phyloP scores from a whole-genome alignment of 768 basidiomycete species.

The Auricularia auricula-judae region DNA sequence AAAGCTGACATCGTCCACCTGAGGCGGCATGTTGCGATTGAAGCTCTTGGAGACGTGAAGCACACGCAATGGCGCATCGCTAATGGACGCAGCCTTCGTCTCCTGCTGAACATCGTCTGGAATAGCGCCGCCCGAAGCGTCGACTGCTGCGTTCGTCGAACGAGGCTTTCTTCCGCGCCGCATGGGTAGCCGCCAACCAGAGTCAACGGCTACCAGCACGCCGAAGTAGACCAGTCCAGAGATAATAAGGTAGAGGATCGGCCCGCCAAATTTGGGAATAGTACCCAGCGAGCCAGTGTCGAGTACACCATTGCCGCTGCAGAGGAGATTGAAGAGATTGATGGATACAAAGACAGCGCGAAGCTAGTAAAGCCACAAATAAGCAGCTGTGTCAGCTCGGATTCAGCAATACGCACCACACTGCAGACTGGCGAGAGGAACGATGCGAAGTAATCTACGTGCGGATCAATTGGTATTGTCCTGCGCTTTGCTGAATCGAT shows the following conservation, averaged over 20 bases:
- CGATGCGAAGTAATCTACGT: conserved; percentile 52
- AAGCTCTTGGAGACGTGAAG: conserved; percentile 54
- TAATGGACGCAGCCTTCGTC: conserved; percentile 33
- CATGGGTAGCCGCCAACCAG: conserved; percentile 38
- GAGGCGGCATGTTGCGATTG: conserved; percentile 20
- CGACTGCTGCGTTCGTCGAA: conserved; percentile 17
- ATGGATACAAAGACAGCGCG: conserved; percentile 65
- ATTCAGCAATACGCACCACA: conserved; percentile 33
- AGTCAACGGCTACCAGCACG: conserved; percentile 62
- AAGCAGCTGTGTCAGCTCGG: not conserved
- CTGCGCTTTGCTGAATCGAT: not conserved
- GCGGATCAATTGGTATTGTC: not conserved
- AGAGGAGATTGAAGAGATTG: conserved; percentile 66
- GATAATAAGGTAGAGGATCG: conserved; percentile 60
- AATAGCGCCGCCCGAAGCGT: conserved; percentile 5
- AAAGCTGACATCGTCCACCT: conserved; percentile 64
- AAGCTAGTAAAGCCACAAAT: conserved; percentile 25
- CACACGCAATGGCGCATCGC: conserved; percentile 48
- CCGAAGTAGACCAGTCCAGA: conserved; percentile 47
- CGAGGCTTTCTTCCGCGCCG: conserved; percentile 17
- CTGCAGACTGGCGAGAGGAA: conserved; percentile 59
- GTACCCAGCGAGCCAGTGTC: conserved; percentile 36
- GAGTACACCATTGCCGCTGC: conserved; percentile 36
- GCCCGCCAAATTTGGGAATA: conserved; percentile 58
- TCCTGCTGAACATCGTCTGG: conserved; percentile 45